Base-by-base conservation (phyloP, 1,284 basidiomycete genomes). In the Cutaneotrichosporon sp. region DNA sequence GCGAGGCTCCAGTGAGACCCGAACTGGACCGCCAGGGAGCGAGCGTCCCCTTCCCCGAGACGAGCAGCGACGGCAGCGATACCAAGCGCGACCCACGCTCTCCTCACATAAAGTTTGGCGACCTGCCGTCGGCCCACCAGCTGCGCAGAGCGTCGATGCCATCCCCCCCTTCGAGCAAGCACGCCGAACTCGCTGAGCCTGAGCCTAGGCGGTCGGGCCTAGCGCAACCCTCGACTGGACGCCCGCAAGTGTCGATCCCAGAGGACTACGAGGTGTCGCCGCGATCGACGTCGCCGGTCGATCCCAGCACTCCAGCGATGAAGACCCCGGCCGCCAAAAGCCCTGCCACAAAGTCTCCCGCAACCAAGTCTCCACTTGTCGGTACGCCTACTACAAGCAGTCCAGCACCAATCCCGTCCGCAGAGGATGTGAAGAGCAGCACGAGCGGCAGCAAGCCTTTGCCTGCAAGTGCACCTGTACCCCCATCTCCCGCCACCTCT, bases 101-200 rank as follows among this genome's bases (percentile, higher is more conserved):
- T 25, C 27, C 43, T 33, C 54, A 20, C 16, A 36, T 53, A 13
- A 53, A 34, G 51, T 53, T 53, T 42, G 51, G 34, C 34, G 34
- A 53, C 10, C 34, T 53, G 4, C 51, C 51, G 20, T 38, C 51
- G 5, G 33, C 54, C 9, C n/a, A 14, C 31, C 29, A 34, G 13
- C 29, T 52, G n/a, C 50, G 50, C n/a, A 33, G 31, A 42, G 9
- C 38, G 3, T 42, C 38, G 7, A 42, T 42, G 38, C 38, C 16
- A 42, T n/a, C 18, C n/a, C 38, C 38, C 5, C 38, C 38, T 5
- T 4, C 38, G 18, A 18, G 18, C n/a, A 18, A 42, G 38, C 18
- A 42, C 38, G 18, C 38, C 38, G 38, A 42, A 1, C 38, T 42
- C 18, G 18, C 38, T n/a, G 18, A 42, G 38, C 38, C 18, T 42